Conservation (phyloP, 192 early-diverging fungal species). For the Coemansia sp. region DNA sequence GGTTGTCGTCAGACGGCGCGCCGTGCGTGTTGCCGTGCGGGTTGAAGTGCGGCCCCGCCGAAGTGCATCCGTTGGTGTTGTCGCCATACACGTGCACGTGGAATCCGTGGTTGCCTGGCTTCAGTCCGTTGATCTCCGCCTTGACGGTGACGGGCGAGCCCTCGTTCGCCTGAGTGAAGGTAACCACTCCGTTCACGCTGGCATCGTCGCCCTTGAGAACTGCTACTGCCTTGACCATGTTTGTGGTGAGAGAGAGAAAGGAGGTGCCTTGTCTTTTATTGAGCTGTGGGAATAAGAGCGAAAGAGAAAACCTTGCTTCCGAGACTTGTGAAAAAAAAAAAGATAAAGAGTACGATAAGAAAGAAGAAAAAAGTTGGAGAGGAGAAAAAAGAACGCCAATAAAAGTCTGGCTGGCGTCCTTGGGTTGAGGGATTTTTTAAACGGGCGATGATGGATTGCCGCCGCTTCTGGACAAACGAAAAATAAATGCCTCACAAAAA, state of each 20-base stretch:
- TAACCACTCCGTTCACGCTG: constrained; percentile 69
- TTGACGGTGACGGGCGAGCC: constrained; percentile 59
- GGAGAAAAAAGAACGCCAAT: not conserved
- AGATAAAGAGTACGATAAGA: not conserved
- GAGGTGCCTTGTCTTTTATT: not conserved
- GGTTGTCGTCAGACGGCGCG: constrained; percentile 62
- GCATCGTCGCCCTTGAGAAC: constrained; percentile 69
- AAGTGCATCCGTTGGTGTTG: constrained; percentile 79
- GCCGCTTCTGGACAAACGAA: not conserved
- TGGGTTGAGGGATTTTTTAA: not conserved
- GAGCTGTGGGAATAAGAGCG: not conserved
- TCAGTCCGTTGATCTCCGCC: constrained; percentile 63
- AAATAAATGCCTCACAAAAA: not conserved
- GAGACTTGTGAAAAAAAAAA: not conserved
- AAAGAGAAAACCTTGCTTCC: constrained; percentile 4
- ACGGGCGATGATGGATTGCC: not conserved
- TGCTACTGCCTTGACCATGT: constrained; percentile 83
- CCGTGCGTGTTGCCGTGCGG: constrained; percentile 78
- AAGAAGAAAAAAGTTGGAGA: not conserved
- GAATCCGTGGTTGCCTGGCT: constrained; percentile 81
- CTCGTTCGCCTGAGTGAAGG: constrained; percentile 68
- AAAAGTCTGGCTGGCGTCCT: not conserved
- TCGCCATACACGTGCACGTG: constrained; percentile 82
- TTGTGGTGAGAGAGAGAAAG: constrained; percentile 26
- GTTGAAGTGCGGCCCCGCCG: constrained; percentile 87